phyloP scores from a whole-genome alignment of 2,329 filamentous ascomycete species.

The Huntiella abstrusa region DNA sequence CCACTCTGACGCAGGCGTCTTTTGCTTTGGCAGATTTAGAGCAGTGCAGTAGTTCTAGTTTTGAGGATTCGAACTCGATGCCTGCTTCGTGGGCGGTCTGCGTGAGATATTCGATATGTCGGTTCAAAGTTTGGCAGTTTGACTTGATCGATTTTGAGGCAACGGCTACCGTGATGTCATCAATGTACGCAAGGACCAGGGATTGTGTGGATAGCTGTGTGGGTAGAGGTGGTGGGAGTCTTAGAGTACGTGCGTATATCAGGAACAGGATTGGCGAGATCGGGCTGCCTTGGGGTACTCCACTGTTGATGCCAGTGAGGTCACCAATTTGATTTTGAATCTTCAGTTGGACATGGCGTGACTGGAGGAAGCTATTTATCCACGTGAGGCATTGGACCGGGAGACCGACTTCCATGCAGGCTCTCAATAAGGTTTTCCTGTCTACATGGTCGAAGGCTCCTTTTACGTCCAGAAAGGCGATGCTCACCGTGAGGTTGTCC shows the following conservation, averaged over 20 bases:
- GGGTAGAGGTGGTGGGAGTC: background rate
- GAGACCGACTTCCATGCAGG: too few species aligned
- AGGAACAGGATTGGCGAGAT: constrained; percentile 1
- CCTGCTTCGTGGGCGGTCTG: too few species aligned
- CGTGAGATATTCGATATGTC: too few species aligned
- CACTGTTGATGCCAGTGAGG: background rate
- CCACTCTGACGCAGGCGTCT: too few species aligned
- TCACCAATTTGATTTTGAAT: background rate
- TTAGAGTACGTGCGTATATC: background rate
- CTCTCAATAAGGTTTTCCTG: too few species aligned
- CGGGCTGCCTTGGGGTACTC: background rate
- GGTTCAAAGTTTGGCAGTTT: background rate
- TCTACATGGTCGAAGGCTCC: background rate
- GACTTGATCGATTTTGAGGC: background rate
- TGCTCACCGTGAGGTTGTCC: background rate
- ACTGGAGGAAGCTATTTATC: background rate
- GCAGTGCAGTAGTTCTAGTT: too few species aligned
- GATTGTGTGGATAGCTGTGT: background rate
- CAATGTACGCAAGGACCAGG: background rate
- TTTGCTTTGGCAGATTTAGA: too few species aligned
- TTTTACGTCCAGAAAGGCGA: background rate
- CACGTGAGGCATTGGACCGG: background rate
- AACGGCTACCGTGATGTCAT: background rate
- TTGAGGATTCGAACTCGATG: too few species aligned
- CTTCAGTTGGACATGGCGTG: background rate